These are phyloP conservation scores for Gossypium longicalyx DNA, from an alignment of 345 rosid species.

Conservation along the genomic window DNA sequence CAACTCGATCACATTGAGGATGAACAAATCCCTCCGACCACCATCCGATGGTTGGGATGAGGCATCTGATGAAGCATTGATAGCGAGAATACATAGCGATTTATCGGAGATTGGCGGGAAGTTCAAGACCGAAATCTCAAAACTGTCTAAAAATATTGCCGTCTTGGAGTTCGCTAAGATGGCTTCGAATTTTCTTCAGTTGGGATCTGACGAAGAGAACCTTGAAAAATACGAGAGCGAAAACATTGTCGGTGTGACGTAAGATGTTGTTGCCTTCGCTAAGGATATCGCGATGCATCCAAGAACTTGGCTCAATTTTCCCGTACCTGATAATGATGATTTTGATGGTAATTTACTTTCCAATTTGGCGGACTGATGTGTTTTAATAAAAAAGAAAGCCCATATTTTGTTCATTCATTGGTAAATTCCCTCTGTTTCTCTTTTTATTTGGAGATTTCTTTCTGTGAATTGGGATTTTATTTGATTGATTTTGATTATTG, in stretches of 20 bases:
- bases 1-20: background rate
- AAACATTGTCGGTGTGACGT: slow-evolving; percentile 65
- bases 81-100: slow-evolving; percentile 60
- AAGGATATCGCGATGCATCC: slow-evolving; percentile 90
- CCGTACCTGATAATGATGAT: slow-evolving; percentile 54
- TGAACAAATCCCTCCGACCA: slow-evolving; percentile 4
- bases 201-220: slow-evolving; percentile 44
- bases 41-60: slow-evolving; percentile 19
- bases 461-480: background rate
- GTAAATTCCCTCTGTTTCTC: background rate
- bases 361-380: background rate
- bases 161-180: slow-evolving; percentile 68
- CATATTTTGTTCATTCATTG: background rate
- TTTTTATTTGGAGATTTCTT: background rate
- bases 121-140: slow-evolving; percentile 61
- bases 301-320: slow-evolving; percentile 92
- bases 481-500: background rate
- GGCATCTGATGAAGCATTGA: slow-evolving; percentile 36
- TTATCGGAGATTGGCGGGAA: slow-evolving; percentile 64
- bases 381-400: background rate
- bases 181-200: slow-evolving; percentile 50
- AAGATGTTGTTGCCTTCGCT: slow-evolving; percentile 75
- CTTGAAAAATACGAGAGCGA: slow-evolving; percentile 41
- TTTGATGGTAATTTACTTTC: slow-evolving; percentile 53
- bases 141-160: slow-evolving; percentile 49